These are phyloP conservation scores for Pichia pseudocactophila DNA, from an alignment of 805 yeast species.

Conservation along the genomic window DNA sequence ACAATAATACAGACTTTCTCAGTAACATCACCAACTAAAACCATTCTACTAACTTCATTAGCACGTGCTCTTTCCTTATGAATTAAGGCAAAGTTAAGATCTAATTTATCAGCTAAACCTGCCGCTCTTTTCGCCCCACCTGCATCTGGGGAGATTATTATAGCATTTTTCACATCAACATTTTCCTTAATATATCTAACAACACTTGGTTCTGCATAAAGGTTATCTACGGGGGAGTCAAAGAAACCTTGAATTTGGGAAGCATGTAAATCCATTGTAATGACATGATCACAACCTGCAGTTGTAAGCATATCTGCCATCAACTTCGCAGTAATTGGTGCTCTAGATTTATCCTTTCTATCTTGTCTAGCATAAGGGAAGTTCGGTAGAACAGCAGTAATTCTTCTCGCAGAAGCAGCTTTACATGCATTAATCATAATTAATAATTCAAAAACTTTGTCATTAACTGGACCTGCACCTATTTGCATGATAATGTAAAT, in stretches of 20 bases:
- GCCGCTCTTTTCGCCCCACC: conserved; percentile 93
- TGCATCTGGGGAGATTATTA: conserved; percentile 79
- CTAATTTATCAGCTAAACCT: conserved; percentile 68
- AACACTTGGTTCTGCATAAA: conserved; percentile 78
- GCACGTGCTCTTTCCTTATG: conserved; percentile 81
- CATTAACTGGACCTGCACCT: conserved; percentile 72
- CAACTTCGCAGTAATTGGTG: conserved; percentile 78
- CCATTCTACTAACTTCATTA: conserved; percentile 79
- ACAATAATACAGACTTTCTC: conserved; percentile 69
- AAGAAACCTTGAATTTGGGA: conserved; percentile 84
- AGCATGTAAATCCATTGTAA: conserved; percentile 85
- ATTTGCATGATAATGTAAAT: conserved; percentile 72
- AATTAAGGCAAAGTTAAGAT: conserved; percentile 72
- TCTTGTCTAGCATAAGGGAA: conserved; percentile 89
- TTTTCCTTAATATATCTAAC: conserved; percentile 64
- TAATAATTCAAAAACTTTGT: conserved; percentile 61
- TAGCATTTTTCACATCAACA: conserved; percentile 50
- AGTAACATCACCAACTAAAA: conserved; percentile 74
- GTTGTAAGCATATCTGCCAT: conserved; percentile 77
- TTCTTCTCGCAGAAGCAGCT: conserved; percentile 74
- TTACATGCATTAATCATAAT: conserved; percentile 78
- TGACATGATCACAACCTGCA: conserved; percentile 81
- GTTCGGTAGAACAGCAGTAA: conserved; percentile 75
- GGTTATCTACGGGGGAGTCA: conserved; percentile 73
- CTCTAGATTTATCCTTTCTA: conserved; percentile 75